Conservation (phyloP, 768 basidiomycete genomes). For the Phanerodontia chrysosporium region DNA sequence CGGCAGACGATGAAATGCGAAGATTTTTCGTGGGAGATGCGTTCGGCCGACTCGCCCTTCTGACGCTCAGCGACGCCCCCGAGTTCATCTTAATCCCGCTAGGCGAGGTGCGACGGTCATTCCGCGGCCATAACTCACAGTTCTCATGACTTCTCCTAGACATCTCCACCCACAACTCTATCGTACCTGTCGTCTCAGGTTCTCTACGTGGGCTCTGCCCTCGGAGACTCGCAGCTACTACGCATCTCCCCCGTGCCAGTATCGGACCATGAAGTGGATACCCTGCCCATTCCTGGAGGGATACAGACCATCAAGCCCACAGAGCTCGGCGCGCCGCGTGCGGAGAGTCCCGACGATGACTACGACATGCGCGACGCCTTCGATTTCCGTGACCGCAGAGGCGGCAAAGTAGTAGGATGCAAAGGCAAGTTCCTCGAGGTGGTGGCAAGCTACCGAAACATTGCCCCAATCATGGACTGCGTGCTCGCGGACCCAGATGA, state of each 20-base stretch:
- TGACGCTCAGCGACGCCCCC: constrained; percentile 47
- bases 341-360: constrained; percentile 14
- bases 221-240: constrained; percentile 76
- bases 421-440: constrained; percentile 57
- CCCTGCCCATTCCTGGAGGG: constrained; percentile 48
- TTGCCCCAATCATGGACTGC: constrained; percentile 83
- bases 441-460: constrained; percentile 64
- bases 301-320: constrained; percentile 39
- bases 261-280: constrained; percentile 36
- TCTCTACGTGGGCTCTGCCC: constrained; percentile 77
- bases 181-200: constrained; percentile 68
- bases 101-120: constrained; percentile 56
- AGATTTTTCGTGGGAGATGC: constrained; percentile 64
- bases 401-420: constrained; percentile 47
- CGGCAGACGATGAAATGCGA: constrained; percentile 40
- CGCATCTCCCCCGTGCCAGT: constrained; percentile 46
- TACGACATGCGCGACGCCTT: constrained; percentile 33
- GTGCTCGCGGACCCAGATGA: constrained; percentile 69
- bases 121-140: not conserved
- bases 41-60: constrained; percentile 65
- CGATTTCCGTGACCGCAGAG: constrained; percentile 22
- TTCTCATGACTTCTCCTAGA: constrained; percentile 34
- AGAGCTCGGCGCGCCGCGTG: constrained; percentile 34
- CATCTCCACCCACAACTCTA: constrained; percentile 65
- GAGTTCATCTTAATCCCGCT: constrained; percentile 57